Base-by-base conservation (phyloP, 768 basidiomycete genomes). In the Boletellus emodensis region DNA sequence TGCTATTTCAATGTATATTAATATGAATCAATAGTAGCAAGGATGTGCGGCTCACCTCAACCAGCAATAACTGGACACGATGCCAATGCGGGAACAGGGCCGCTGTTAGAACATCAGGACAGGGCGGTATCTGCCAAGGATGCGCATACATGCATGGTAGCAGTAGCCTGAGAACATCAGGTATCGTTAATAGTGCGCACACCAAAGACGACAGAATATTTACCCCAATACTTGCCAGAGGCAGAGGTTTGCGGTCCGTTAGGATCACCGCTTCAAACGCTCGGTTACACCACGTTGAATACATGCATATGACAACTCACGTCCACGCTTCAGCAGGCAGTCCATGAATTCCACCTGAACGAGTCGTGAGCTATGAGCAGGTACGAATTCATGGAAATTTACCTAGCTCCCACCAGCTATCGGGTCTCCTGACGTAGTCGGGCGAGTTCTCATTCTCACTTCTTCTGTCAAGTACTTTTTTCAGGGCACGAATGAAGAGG, bases 1-100 rank as follows among this genome's bases (percentile, higher is more conserved):
- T 61, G 60, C 59, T 61, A 40, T 36, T 35, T 30, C 8, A 10
- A 26, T 3, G 6, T 12, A 0, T 20, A 6, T 34, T 15, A 6
- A 32, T 24, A 22, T 2, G 3, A 39, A n/a, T 6, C 12, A 4
- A 20, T 22, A 1, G 22, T 13, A 3, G 11, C 1, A 4, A 7
- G 36, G 37, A 35, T 24, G 8, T 6, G 12, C 2, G 11, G 43
- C 48, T 28, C 15, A 55, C 59, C 43, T 61, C 59, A 10, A 52
- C 14, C 17, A 61, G 42, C 44, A 61, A 7, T 18, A 55, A 0
- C n/a, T 50, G 36, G 15, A 54, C 39, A 40, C 59, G 56, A 12
- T 61, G 60, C 59, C 59, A 61, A 14, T 56, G 36, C 20, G 59
- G 59, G 43, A 61, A 61, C 18, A 61, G 24, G 22, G 56, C 48